These are phyloP conservation scores for Candida multigemmis DNA, from an alignment of 805 yeast species.

Conservation along the genomic window DNA sequence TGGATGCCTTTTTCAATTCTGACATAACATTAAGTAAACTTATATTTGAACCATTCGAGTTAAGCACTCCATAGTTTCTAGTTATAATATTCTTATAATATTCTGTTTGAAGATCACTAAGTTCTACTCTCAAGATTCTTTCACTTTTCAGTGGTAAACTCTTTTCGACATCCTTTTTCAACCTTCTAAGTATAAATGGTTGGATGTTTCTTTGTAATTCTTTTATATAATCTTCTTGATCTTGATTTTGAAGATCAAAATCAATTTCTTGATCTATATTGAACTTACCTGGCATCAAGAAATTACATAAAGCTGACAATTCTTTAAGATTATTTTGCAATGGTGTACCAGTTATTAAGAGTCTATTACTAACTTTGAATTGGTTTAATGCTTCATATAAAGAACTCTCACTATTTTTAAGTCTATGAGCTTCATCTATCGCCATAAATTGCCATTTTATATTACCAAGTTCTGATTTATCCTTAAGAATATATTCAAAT, in stretches of 20 bases:
- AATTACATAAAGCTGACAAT: conserved; percentile 88
- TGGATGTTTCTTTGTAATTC: conserved; percentile 77
- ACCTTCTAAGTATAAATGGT: conserved; percentile 86
- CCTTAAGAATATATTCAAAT: conserved; percentile 92
- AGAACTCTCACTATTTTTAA: conserved; percentile 90
- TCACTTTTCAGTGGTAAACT: conserved; percentile 94
- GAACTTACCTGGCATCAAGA: conserved; percentile 92
- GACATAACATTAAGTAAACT: conserved; percentile 88
- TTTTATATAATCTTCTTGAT: conserved; percentile 83
- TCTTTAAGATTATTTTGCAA: conserved; percentile 93
- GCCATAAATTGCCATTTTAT: conserved; percentile 95
- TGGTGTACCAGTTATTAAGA: conserved; percentile 96
- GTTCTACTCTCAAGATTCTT: conserved; percentile 87
- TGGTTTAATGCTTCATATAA: conserved; percentile 79
- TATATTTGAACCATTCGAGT: conserved; percentile 66
- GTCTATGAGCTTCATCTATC: conserved; percentile 96
- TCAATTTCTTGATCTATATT: conserved; percentile 91
- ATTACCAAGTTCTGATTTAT: conserved; percentile 67
- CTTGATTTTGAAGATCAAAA: conserved; percentile 79
- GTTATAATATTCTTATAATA: conserved; percentile 92
- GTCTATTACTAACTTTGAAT: conserved; percentile 75
- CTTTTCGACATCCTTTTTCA: conserved; percentile 96
- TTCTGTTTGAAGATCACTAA: conserved; percentile 90
- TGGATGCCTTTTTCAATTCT: conserved; percentile 92
- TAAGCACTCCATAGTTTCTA: conserved; percentile 83